Conservation (phyloP, 306 rosid genomes). For the Gastrolobium bilobum region DNA sequence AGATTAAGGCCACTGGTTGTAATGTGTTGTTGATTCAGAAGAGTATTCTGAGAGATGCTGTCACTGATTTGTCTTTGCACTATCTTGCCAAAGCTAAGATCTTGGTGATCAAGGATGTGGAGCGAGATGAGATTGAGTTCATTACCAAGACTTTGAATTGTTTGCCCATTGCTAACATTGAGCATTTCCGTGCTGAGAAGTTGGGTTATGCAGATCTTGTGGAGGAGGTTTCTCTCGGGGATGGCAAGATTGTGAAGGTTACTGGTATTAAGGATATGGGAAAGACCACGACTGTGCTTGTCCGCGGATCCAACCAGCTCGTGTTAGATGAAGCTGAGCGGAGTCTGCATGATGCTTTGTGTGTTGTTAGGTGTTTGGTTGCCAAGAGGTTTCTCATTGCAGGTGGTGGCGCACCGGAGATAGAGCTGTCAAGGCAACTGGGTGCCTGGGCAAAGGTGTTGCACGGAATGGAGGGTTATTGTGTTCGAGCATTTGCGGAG, state of each 20-base stretch:
- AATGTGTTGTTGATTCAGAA: constrained; percentile 94
- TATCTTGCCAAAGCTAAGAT: constrained; percentile 97
- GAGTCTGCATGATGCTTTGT: constrained; percentile 94
- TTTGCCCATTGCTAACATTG: constrained; percentile 90
- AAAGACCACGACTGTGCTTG: constrained; percentile 85
- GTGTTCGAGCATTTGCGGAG: constrained; percentile 89
- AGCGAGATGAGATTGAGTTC: constrained; percentile 95
- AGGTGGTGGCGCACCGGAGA: constrained; percentile 98
- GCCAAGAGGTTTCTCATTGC: constrained; percentile 92
- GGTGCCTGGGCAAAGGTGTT: constrained; percentile 99
- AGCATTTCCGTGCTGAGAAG: constrained; percentile 92
- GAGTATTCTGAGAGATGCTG: constrained; percentile 95
- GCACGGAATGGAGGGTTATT: constrained; percentile 99
- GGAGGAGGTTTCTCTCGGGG: constrained; percentile 91
- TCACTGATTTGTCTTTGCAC: constrained; percentile 92
- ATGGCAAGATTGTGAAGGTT: constrained; percentile 92
- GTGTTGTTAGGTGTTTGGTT: constrained; percentile 97
- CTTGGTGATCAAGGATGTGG: constrained; percentile 95
- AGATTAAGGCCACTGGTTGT: constrained; percentile 89
- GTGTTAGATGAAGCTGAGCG: constrained; percentile 96
- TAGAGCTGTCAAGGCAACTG: constrained; percentile 93
- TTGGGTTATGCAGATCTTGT: constrained; percentile 91
- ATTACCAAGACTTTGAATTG: constrained; percentile 95
- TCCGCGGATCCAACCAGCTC: constrained; percentile 88
- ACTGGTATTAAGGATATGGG: constrained; percentile 97